These are phyloP conservation scores for Coccomyxa sp. DNA, from an alignment of 139 green algal species.

Conservation along the genomic window DNA sequence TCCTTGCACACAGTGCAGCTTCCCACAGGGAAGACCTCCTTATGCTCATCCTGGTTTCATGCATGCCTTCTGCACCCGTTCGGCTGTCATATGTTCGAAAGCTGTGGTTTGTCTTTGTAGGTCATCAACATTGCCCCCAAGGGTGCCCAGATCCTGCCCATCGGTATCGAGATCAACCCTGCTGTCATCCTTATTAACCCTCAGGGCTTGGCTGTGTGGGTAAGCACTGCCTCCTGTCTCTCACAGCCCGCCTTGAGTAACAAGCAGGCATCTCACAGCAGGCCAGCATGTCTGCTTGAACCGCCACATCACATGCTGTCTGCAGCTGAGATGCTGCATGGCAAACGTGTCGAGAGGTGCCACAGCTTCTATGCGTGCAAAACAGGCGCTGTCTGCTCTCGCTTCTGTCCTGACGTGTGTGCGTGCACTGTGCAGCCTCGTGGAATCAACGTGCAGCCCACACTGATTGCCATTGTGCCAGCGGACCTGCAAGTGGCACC, in stretches of 20 bases:
- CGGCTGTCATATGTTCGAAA: not conserved
- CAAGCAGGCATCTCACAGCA: not conserved
- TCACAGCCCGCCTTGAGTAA: not conserved
- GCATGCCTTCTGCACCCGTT: not conserved
- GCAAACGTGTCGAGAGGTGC: not conserved
- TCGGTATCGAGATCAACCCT: not conserved
- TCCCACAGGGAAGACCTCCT: not conserved
- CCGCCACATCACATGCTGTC: no score
- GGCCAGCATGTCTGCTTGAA: not conserved
- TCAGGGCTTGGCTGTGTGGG: not conserved
- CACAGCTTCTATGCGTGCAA: not conserved
- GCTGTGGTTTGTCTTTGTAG: no score
- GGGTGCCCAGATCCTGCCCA: not conserved
- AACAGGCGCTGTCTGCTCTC: not conserved
- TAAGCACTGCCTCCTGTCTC: not conserved
- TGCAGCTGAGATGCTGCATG: not conserved
- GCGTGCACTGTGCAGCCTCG: not conserved
- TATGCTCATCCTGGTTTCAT: not conserved
- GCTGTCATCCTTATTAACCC: constrained; percentile 1
- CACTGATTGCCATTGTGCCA: not conserved
- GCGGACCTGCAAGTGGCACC: not conserved
- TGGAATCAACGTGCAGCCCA: not conserved
- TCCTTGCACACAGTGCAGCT: not conserved
- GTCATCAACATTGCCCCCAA: not conserved
- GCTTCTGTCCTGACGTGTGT: not conserved